Percentiles rank a stretch among this genome's conserved stretches.
Evolutionary conservation across 345 rosid genomes (phyloP).

Genomic region (Eucalyptus viminalis): DNA sequence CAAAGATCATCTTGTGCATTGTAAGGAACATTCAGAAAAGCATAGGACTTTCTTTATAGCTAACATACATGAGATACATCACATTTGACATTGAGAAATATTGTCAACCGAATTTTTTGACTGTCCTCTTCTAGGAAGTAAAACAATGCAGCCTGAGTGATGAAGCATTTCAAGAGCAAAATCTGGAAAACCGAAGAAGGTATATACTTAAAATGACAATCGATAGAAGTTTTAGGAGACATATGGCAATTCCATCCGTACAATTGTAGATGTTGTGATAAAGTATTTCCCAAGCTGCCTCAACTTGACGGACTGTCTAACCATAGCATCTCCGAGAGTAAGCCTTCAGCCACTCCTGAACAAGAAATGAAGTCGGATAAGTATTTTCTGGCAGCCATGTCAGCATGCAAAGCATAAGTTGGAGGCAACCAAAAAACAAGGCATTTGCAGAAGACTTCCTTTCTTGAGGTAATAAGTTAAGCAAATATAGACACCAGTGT

Average conservation of each 20-base stretch:
- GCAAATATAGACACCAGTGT: background rate
- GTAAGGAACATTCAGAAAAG: background rate
- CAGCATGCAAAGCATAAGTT: background rate
- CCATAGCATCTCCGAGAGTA: constrained; percentile 76
- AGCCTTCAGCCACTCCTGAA: constrained; percentile 76
- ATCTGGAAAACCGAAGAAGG: background rate
- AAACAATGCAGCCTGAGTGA: background rate
- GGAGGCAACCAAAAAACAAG: background rate
- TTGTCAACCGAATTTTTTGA: background rate
- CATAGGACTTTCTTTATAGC: background rate
- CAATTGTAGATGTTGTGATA: constrained; percentile 74
- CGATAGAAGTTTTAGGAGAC: constrained; percentile 2
- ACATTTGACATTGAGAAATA: background rate
- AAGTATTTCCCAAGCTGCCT: constrained; percentile 79
- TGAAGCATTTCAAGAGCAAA: background rate
- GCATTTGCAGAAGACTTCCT: background rate
- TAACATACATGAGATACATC: background rate
- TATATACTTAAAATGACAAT: background rate
- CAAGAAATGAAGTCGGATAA: background rate
- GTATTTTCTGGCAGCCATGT: background rate
- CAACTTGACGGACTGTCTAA: constrained; percentile 36
- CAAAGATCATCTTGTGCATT: background rate
- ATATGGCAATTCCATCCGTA: constrained; percentile 67
- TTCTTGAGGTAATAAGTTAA: background rate
- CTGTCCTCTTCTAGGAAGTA: background rate